Evolutionary conservation across 2,329 filamentous ascomycete species (phyloP), one percentile per base, ranked within the genome.

Genomic region (Dactylellina haptotyla): DNA sequence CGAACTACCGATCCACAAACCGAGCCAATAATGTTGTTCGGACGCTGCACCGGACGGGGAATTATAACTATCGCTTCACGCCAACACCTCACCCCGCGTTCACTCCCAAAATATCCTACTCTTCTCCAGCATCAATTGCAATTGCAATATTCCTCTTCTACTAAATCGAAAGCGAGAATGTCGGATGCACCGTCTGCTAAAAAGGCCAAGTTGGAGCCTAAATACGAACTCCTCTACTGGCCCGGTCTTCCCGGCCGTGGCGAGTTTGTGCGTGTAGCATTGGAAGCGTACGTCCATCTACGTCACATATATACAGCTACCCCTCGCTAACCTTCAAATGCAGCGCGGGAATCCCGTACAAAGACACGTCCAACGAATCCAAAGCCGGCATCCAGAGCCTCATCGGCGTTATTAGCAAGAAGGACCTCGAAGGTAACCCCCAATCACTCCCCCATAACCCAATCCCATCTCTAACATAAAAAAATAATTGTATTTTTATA

Each of bases 161-260:
- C n/a, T n/a, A n/a, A n/a, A n/a, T n/a, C n/a, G 54, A 23, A n/a
- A 32, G 6, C 14, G 4, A 56, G 57, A 25, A 67, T 67, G 63
- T 6, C 46, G 4, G 50, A 28, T 12, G 12, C 10, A 39, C 54
- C 53, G n/a, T 45, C 67, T 5, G 25, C 54, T 5, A 61, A 64
- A 43, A 59, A 53, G 67, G 37, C 67, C 12, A 54, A 65, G 34
- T 41, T 50, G 28, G 67, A 73, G 10, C 25, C 61, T 9, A 59
- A 73, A 16, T 73, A 73, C n/a, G 69, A 88, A 75, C 85, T 91
- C 66, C 83, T 91, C 79, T 93, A 93, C 84, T 91, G 89, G 86
- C 89, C 89, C 16, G 81, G 80, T 16, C 82, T 92, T 25, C 91
- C 91, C 32, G 91, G 91, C 41, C 89, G 91, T 53, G 91, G 88